Evolutionary conservation across 495 filamentous ascomycete genomes (phyloP), one percentile per base, ranked within the genome.

Genomic region (Penicillium cosmopolitanum): DNA sequence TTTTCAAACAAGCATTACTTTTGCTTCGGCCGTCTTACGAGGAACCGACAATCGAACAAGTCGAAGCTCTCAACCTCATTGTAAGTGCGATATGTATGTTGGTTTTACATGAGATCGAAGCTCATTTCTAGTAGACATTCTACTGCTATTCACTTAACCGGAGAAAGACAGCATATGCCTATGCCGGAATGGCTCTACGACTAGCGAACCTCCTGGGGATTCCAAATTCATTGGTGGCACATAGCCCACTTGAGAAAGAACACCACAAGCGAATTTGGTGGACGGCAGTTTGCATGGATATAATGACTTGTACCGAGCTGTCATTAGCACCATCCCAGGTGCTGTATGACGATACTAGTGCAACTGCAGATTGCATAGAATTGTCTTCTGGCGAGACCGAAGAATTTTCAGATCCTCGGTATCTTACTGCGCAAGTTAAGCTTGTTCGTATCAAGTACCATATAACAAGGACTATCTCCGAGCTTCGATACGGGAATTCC

Each of bases 261-360:
- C 63, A 65, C 35, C n/a, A 44, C 10, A 61, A 62, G 35, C 63
- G 63, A 11, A 55, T 65, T 19, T 65, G 58, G 58, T 62, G 63
- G 63, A 55, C 63, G 15, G 42, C 58, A 11, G 50, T 42, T 44
- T 65, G 55, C 31, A 46, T 64, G 7, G 63, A 65, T 35, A n/a
- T 34, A 13, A 61, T 65, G 58, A 65, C 63, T 2, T 54, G 58
- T 31, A 65, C 51, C 11, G 50, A 65, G 38, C 21, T 52, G 36
- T 48, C 40, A 13, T 48, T 61, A n/a, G 13, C 48, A 5, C 58
- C 58, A 2, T 18, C 58, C 21, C 25, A 44, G 18, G 13, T 15
- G 33, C 6, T 28, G 2, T 0, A 46, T 28, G 51, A 62, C 1
- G 21, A 34, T 9, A 44, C 54, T 3, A 33, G 35, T 2, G 16